Conservation (phyloP, 192 early-diverging fungal genomes). For the Chytriomyces hyalinus region DNA sequence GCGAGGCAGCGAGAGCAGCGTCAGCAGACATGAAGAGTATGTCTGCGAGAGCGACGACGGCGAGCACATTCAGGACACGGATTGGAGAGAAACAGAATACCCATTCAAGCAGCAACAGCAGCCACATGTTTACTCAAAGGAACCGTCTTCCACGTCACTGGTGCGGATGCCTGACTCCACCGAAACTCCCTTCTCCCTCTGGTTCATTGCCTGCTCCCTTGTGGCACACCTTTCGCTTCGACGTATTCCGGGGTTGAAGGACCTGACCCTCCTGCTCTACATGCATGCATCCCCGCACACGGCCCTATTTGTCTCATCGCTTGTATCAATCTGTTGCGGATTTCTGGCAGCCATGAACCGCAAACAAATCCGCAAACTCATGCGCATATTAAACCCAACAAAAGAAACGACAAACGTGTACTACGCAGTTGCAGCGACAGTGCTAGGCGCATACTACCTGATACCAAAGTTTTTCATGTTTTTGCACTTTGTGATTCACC, state of each 20-base stretch:
- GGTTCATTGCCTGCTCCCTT: neutral
- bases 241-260: neutral
- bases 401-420: neutral
- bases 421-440: neutral
- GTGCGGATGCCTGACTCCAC: neutral
- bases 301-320: neutral
- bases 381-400: neutral
- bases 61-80: neutral
- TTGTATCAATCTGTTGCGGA: neutral
- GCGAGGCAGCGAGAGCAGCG: neutral
- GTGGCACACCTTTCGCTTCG: neutral
- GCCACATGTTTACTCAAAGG: neutral
- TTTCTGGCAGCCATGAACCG: neutral
- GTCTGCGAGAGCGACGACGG: neutral
- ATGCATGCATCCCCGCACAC: neutral
- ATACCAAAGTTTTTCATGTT: neutral
- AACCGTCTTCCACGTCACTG: neutral
- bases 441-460: neutral
- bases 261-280: neutral
- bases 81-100: neutral
- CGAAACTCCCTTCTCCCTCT: neutral
- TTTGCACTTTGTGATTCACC: neutral
- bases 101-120: neutral
- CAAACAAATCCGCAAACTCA: neutral
- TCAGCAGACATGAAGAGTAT: neutral